Percentiles rank a stretch among this genome's conserved stretches.
These are phyloP conservation scores for Pseudocercospora musae DNA, from an alignment of 2,329 filamentous ascomycete species.

Conservation along the genomic window DNA sequence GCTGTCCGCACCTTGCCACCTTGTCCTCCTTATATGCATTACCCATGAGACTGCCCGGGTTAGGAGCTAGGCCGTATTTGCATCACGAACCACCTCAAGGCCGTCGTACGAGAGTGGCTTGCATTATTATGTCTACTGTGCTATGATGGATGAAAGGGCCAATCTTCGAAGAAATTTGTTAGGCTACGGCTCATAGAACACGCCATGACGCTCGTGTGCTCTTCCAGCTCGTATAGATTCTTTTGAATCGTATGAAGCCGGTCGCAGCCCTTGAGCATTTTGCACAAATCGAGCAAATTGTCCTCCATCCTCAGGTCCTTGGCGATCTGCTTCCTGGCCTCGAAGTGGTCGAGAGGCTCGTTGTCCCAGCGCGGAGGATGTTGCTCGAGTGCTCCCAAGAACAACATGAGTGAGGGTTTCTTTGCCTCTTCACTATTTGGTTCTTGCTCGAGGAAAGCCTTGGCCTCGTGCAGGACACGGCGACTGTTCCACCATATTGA, in stretches of 20 bases:
- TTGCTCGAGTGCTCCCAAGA: background rate
- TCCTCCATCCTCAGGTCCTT: background rate
- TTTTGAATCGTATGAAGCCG: background rate
- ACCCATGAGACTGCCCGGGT: too few relatives aligned
- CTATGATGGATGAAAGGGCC: background rate
- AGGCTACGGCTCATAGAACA: background rate
- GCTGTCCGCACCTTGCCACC: too few relatives aligned
- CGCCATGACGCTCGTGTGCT: background rate
- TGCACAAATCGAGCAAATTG: background rate
- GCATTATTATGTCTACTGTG: background rate
- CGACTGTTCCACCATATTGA: background rate
- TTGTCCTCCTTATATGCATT: too few relatives aligned
- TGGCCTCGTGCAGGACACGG: background rate
- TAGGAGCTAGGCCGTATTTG: too few relatives aligned
- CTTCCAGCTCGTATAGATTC: background rate
- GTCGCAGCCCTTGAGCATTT: background rate
- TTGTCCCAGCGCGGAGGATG: background rate
- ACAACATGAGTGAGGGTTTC: background rate
- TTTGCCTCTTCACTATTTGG: background rate
- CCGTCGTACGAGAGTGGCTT: too few relatives aligned
- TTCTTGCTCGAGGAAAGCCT: background rate
- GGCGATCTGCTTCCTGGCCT: background rate
- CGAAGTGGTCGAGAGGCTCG: background rate
- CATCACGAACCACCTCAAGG: too few relatives aligned
- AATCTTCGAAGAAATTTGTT: background rate